Evolutionary conservation across 495 filamentous ascomycete genomes (phyloP), one percentile per base, ranked within the genome.

Genomic region (Chlorociboria aeruginascens): DNA sequence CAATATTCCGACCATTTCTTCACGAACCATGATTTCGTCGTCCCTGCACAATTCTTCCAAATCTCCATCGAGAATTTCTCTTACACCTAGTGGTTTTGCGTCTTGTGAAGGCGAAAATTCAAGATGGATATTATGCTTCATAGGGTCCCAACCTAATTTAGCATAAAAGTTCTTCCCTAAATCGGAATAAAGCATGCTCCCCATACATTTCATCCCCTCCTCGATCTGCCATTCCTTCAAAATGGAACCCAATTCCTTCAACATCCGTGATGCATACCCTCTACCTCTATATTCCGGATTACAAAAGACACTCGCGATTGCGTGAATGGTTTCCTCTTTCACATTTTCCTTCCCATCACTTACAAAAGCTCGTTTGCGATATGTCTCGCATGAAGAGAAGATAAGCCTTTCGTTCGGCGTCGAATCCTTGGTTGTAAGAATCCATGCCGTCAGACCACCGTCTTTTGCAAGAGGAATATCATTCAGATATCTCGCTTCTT

Each of bases 81-180:
- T 16, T 43, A 31, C 40, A 32, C 20, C 20, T 25, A 25, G 20
- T 4, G 20, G 20, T 25, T 25, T 25, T 25, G 20, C 20, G 20
- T 25, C 20, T 25, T 25, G 20, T 20, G 66, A 40, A 37, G 78
- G 69, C 13, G 72, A 62, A 37, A 93, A 74, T 29, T 72, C 62
- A 45, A 90, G 72, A 51, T 95, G 90, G n/a, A 71, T 68, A 28
- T 82, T 88, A 8, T 66, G 64, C 20, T 25, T 25, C 55, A 81
- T 89, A 0, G 82, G 72, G 45, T 74, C 65, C 92, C 92, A 98
- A 28, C 89, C 92, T 51, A 77, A 74, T 43, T 71, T 73, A 7
- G 86, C 75, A 63, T 96, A 98, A 63, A 92, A 96, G 12, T 64
- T 64, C 69, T 93, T 95, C 3, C 92, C 92, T 56, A 98, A 95